Conservation (phyloP, 495 filamentous ascomycete species). For the Aspergillus heteromorphus region DNA sequence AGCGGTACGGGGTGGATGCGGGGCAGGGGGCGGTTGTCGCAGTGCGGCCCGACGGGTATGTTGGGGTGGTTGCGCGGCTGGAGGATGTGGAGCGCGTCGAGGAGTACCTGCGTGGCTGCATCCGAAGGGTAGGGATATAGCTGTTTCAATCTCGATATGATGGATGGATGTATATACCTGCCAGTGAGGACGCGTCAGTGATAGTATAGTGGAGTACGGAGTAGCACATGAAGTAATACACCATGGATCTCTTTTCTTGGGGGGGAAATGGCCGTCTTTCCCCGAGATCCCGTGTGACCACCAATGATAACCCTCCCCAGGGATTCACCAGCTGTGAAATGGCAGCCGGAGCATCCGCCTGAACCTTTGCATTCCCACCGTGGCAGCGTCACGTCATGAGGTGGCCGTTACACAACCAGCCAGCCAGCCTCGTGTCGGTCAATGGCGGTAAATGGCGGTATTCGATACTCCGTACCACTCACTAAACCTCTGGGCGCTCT, state of each 20-base stretch:
- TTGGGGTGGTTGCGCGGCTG: slow-evolving; percentile 51
- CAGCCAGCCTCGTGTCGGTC: too few relatives aligned
- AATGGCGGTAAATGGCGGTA: too few relatives aligned
- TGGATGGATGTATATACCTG: not conserved
- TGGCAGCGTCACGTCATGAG: not conserved
- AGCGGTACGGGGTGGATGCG: slow-evolving; percentile 53
- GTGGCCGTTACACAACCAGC: not conserved
- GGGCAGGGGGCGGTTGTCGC: slow-evolving; percentile 54
- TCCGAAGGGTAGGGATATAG: not conserved
- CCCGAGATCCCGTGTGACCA: too few relatives aligned
- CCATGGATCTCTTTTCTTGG: too few relatives aligned
- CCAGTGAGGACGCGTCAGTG: too few relatives aligned
- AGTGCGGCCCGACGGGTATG: slow-evolving; percentile 59
- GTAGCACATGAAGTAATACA: too few relatives aligned
- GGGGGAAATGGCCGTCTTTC: too few relatives aligned
- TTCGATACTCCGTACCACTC: too few relatives aligned
- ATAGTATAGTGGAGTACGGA: too few relatives aligned
- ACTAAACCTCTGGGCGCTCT: not conserved
- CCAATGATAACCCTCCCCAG: too few relatives aligned
- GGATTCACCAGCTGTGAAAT: too few relatives aligned
- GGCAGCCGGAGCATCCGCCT: not conserved
- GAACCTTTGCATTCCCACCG: not conserved
- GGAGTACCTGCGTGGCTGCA: slow-evolving; percentile 3
- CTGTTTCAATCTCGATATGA: not conserved
- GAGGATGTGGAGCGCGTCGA: slow-evolving; percentile 31